Conservation (phyloP, 2,329 filamentous ascomycete species). For the Fusarium liriodendri region DNA sequence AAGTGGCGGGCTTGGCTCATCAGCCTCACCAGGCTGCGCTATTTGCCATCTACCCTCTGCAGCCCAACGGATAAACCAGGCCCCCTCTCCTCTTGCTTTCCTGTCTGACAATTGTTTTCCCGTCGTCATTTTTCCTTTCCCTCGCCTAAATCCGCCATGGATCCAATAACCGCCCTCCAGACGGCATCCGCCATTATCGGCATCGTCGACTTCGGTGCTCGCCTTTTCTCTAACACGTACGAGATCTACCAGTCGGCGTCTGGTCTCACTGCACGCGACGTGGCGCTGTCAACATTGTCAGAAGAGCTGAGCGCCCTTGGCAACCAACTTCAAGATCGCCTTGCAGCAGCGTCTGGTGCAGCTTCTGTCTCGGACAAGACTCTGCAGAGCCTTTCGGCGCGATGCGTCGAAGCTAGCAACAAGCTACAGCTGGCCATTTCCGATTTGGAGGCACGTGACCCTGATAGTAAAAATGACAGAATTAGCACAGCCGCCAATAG, state of each 20-base stretch:
- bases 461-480: neutral
- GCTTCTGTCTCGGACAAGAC: neutral
- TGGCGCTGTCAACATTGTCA: neutral
- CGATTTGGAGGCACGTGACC: neutral
- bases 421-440: neutral
- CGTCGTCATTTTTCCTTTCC: too few species aligned
- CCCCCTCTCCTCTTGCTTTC: neutral
- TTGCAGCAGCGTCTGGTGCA: neutral
- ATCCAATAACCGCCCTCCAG: neutral
- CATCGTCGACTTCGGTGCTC: neutral
- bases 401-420: neutral
- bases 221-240: neutral
- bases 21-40: neutral
- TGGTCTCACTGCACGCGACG: neutral
- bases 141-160: neutral
- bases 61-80: neutral
- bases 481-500: neutral
- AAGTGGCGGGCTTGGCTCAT: neutral
- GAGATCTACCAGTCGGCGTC: neutral
- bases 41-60: neutral
- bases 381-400: neutral
- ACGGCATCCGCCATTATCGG: neutral
- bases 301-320: neutral
- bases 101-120: too few species aligned
- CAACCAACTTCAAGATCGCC: neutral